Percentiles rank a stretch among this genome's conserved stretches.
phyloP scores from a whole-genome alignment of 176 grass and related monocot genomes.

The Lolium multiflorum region DNA sequence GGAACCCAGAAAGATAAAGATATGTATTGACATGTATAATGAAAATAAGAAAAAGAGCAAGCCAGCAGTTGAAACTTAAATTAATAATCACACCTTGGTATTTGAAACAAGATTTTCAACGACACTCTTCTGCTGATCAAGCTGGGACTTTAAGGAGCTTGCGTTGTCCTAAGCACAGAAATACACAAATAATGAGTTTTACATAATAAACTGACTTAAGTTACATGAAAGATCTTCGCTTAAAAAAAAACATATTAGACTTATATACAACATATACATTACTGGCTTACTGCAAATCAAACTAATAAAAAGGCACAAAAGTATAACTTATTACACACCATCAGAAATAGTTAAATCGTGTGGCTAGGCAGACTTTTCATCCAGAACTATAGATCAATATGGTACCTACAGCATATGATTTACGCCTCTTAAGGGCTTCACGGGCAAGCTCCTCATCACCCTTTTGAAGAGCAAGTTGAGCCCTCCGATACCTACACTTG shows the following conservation, averaged over 20 bases:
- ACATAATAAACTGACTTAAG: conserved; percentile 26
- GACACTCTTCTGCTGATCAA: conserved; percentile 92
- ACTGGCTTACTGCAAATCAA: not conserved
- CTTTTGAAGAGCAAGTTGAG: conserved; percentile 98
- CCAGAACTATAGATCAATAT: conserved; percentile 29
- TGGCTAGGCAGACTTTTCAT: not conserved
- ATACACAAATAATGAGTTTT: conserved; percentile 7
- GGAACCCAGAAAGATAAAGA: not conserved
- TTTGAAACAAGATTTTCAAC: conserved; percentile 97
- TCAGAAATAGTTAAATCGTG: not conserved
- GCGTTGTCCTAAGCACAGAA: conserved; percentile 81
- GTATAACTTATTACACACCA: not conserved
- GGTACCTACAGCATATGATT: conserved; percentile 98
- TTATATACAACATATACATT: not conserved
- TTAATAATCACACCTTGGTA: conserved; percentile 68
- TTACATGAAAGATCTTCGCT: not conserved
- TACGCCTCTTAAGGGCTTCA: conserved; percentile 95
- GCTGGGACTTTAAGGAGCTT: conserved; percentile 79
- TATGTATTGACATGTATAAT: conserved; percentile 12
- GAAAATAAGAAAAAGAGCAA: not conserved
- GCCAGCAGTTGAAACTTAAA: not conserved
- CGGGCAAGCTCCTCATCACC: conserved; percentile 98
- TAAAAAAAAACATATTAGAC: not conserved
- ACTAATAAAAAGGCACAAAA: not conserved
- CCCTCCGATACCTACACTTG: conserved; percentile 77